These are phyloP conservation scores for Jatropha podagrica DNA, from an alignment of 441 rosid species.

Conservation along the genomic window DNA sequence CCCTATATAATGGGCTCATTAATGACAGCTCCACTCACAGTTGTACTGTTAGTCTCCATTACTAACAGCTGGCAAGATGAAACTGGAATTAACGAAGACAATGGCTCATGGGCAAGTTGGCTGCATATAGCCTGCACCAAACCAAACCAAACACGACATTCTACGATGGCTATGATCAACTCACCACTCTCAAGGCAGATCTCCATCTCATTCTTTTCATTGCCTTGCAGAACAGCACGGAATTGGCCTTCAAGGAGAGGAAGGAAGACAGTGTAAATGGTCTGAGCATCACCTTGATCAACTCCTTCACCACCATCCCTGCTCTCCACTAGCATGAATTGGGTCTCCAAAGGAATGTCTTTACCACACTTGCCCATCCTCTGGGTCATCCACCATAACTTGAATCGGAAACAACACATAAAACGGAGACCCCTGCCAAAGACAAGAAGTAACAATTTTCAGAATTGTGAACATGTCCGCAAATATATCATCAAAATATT, in stretches of 20 bases:
- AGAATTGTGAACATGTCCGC: neutral
- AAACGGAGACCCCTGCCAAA: conserved; percentile 70
- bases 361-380: conserved; percentile 88
- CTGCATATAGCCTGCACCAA: conserved; percentile 23
- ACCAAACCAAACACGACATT: neutral
- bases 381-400: conserved; percentile 99
- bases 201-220: conserved; percentile 78
- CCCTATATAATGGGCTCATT: conserved; percentile 23
- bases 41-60: conserved; percentile 11
- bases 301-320: conserved; percentile 54
- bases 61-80: conserved; percentile 6
- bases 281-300: conserved; percentile 50
- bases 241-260: conserved; percentile 96
- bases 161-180: conserved; percentile 39
- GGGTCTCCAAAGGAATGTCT: conserved; percentile 95
- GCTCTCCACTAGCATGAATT: conserved; percentile 86
- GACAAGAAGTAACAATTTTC: neutral
- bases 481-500: neutral
- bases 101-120: conserved; percentile 17
- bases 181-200: conserved; percentile 95
- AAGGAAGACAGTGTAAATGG: conserved; percentile 81
- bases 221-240: conserved; percentile 94
- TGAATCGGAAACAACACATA: conserved; percentile 88
- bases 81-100: conserved; percentile 1
- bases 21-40: conserved; percentile 15